These are phyloP conservation scores for Carpinus fangiana DNA, from an alignment of 306 rosid species.

Conservation along the genomic window DNA sequence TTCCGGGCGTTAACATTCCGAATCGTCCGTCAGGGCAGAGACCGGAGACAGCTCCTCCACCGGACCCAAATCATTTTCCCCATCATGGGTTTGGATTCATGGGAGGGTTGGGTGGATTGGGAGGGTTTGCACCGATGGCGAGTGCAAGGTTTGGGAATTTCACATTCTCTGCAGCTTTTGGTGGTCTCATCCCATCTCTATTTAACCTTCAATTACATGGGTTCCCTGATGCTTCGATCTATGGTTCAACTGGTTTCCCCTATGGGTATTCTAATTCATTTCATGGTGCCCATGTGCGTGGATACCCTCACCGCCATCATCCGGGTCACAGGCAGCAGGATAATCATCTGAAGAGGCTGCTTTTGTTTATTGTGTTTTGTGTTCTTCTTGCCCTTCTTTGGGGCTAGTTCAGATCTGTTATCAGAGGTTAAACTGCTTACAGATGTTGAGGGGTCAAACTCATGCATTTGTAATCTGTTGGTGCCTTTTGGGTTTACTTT, in stretches of 20 bases:
- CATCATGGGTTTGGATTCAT: conserved; percentile 65
- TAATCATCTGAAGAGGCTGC: conserved; percentile 59
- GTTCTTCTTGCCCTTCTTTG: conserved; percentile 65
- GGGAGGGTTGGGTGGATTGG: conserved; percentile 64
- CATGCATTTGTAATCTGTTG: conserved; percentile 33
- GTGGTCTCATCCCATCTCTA: conserved; percentile 71
- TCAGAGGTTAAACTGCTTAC: conserved; percentile 15
- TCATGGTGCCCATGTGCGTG: conserved; percentile 58
- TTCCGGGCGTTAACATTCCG: conserved; percentile 65
- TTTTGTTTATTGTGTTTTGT: conserved; percentile 52
- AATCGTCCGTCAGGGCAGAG: conserved; percentile 83
- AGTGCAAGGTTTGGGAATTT: conserved; percentile 77
- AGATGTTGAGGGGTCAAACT: conserved; percentile 16
- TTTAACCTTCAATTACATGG: conserved; percentile 77
- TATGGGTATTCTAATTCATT: conserved; percentile 61
- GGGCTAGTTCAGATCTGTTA: conserved; percentile 48
- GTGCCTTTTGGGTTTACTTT: conserved; percentile 4
- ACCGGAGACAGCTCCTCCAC: conserved; percentile 80
- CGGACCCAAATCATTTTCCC: conserved; percentile 60
- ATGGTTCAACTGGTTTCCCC: conserved; percentile 59
- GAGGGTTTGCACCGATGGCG: conserved; percentile 74
- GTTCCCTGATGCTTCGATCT: conserved; percentile 57
- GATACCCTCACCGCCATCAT: conserved; percentile 40
- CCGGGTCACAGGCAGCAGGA: conserved; percentile 69
- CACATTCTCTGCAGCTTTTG: conserved; percentile 75